Evolutionary conservation across 495 filamentous ascomycete species (phyloP), one percentile per base, ranked within the genome.

Genomic region (Lasiosphaeria hispida): DNA sequence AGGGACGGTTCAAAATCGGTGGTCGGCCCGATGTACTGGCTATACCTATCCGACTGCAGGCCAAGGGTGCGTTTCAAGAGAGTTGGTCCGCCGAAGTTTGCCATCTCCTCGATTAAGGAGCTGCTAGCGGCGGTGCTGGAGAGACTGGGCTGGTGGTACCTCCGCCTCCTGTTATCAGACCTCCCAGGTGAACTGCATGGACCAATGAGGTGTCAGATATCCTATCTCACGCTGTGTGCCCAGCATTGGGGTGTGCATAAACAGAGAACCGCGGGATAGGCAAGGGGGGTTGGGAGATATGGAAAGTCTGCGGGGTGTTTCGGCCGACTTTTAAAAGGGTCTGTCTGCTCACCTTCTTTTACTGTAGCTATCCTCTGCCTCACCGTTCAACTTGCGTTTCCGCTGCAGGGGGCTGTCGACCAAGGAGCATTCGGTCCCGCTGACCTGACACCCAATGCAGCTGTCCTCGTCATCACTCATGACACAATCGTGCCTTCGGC

Each of bases 401-500:
- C 86, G 84, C 35, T 85, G 81, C 55, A 83, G 83, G 18, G 84
- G 79, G 55, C 91, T 89, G 45, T 83, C 81, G 34, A 79, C 74
- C 69, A 87, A 79, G 7, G 85, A 86, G 67, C 85, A 88, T 30
- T 83, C 81, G 64, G 81, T 78, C 42, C 79, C 80, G 62, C 79
- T 81, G 68, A 80, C 79, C 67, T 83, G 79, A 67, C 85, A 88
- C 36, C 84, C 75, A 55, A 85, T 75, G 69, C 85, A 88, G 64
- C 75, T 78, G 30, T 80, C 79, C 37, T 84, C 80, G 23, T 85
- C 85, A 43, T 85, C 84, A 68, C 91, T 88, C 74, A 96, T 89
- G 55, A 95, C 91, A 76, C 94, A 98, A 65, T 91, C 87, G 64
- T 86, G 90, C 72, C 92, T 91, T 68, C 92, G 80, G 72, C 84